These are phyloP conservation scores for Rosa multiflora DNA, from an alignment of 306 rosid genomes.

Conservation along the genomic window DNA sequence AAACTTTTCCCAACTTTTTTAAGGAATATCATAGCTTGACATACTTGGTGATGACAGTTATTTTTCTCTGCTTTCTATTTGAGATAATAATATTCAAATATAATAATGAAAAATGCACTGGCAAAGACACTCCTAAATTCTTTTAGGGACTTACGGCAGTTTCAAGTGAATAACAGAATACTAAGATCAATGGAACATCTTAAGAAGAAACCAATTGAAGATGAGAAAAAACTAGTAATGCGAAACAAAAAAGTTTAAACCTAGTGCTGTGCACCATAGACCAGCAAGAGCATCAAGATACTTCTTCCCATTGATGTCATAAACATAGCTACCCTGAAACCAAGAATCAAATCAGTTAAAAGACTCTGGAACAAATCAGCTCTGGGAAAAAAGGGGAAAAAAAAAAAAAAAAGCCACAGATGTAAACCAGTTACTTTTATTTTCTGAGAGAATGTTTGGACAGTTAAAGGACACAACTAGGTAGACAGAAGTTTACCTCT, in stretches of 20 bases:
- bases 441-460: neutral
- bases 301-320: slow-evolving; percentile 77
- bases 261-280: slow-evolving; percentile 88
- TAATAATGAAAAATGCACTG: neutral
- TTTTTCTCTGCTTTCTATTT: neutral
- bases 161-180: slow-evolving; percentile 1
- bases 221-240: neutral
- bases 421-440: slow-evolving; percentile 11
- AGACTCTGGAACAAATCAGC: slow-evolving; percentile 1
- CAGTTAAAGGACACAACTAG: slow-evolving; percentile 9
- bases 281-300: slow-evolving; percentile 96
- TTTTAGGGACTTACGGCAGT: neutral
- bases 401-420: neutral
- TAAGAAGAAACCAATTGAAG: neutral
- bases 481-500: slow-evolving; percentile 41
- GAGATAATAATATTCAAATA: neutral
- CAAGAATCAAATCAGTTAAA: slow-evolving; percentile 24
- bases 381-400: neutral
- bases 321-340: slow-evolving; percentile 89
- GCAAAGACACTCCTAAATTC: neutral
- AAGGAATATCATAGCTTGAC: neutral
- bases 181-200: neutral
- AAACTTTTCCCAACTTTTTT: neutral
- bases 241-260: slow-evolving; percentile 21
- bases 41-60: neutral